Evolutionary conservation across 768 basidiomycete genomes (phyloP), one percentile per base, ranked within the genome.

Genomic region (Termitomyces sp.): DNA sequence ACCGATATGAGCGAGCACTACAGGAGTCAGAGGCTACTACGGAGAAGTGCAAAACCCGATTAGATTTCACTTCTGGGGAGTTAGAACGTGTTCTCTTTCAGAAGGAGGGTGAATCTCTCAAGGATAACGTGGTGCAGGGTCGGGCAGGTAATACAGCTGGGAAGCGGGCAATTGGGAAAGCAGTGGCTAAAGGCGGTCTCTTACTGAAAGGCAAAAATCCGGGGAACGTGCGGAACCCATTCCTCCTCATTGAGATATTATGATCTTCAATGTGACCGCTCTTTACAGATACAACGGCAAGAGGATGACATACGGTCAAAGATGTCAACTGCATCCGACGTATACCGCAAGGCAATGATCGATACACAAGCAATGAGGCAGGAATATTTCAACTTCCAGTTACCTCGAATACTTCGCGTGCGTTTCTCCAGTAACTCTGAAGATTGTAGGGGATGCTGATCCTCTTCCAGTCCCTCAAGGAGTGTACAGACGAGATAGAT

Each of bases 381-480:
- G 71, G 97, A 99, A 68, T 98, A 98, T 71, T 99, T 97, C 74
- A 96, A 98, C 71, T 91, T 96, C 67, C 96, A 98, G 67, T 76
- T 98, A 40, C 97, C 97, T 55, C 88, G 94, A 63, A 91, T 98
- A 57, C 73, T 99, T 39, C 83, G 97, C 52, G 95, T 95, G 69
- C 68, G 91, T 81, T 33, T 55, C n/a, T 26, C 27, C n/a, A 33
- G 12, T 32, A 37, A 37, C n/a, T 45, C 53, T 58, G 20, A 32
- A 37, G 33, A 34, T 30, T 24, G 26, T 34, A 10, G 27, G 18
- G 18, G 39, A 26, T 54, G 27, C 60, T 49, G 22, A 43, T 62
- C 20, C 34, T 32, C 30, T 39, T 33, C 33, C 47, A 94, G 93
- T 83, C 91, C 22, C 77, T 99, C 58, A 98, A 98, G 71, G 95